Base-by-base conservation (phyloP, 352 stramenopile genomes). In the Globisporangium barbulae region DNA sequence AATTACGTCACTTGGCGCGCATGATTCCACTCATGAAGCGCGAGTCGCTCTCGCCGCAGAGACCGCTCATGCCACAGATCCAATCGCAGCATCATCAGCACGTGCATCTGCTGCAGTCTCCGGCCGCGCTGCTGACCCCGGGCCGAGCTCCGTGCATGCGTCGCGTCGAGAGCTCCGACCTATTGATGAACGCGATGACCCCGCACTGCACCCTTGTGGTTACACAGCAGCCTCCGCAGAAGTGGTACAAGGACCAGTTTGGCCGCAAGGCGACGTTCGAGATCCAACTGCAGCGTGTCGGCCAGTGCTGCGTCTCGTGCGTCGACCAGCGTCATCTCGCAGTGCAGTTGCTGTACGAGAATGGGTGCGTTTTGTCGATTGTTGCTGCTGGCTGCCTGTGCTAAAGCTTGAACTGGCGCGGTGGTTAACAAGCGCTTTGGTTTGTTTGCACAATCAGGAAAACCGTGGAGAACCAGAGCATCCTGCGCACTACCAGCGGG, bases 221-320 rank as follows among this genome's bases (percentile, higher is more conserved):
- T 54, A 68, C 68, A 31, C 70, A 80, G 67, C 81, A 92, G 59
- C 83, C 83, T 42, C 83, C 83, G 0, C 59, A 70, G 39, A 83
- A 70, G 35, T 92, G 81, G 81, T 92, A 90, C 70, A 92, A 92
- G 63, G 83, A 92, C 65, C 83, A 92, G 71, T 88, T 81, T 53
- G 83, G 83, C 1, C 81, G 83, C 45, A 91, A 89, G 61, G 84
- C 80, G 22, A 93, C 81, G 39, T 93, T 91, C 58, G 69, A 84
- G 10, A 21, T 93, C 5, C 61, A 56, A 3, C 72, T 93, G 45
- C 65, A 71, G 25, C 68, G 80, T 10, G 56, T 73, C 0, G 28
- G 61, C 5, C 37, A 35, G 12, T 61, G 69, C 44, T 93, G 84
- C 52, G 56, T 31, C 0, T 65, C 76, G 21, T 93, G 84, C 39